These are phyloP conservation scores for Septoria petroselini DNA, from an alignment of 2,329 filamentous ascomycete genomes.

Conservation along the genomic window DNA sequence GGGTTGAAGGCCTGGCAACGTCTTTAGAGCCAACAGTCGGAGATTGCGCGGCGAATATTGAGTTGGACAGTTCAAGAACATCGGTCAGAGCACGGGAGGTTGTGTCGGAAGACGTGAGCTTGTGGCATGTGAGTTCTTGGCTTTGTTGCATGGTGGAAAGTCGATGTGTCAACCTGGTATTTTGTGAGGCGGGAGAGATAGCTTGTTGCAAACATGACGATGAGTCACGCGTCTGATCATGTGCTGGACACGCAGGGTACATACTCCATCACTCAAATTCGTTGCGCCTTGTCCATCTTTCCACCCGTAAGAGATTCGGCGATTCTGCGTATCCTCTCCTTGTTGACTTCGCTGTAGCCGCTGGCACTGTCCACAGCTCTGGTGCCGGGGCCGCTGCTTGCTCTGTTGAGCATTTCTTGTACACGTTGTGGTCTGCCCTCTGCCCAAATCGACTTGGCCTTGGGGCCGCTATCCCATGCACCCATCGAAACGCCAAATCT, in stretches of 20 bases:
- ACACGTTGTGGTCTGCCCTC: constrained; percentile 48
- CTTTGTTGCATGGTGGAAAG: too few species aligned
- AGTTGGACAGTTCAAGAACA: too few species aligned
- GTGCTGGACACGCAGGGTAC: too few species aligned
- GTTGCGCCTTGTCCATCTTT: constrained; percentile 47
- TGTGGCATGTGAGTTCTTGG: too few species aligned
- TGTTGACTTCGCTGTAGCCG: constrained; percentile 46
- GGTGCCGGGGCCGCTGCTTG: constrained; percentile 35
- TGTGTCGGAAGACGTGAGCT: too few species aligned
- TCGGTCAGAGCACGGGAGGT: too few species aligned
- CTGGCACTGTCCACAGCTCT: constrained; percentile 38
- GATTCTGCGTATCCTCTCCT: constrained; percentile 60
- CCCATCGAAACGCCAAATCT: constrained; percentile 39
- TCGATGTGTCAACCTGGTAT: too few species aligned
- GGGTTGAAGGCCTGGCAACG: too few species aligned
- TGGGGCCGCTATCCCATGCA: constrained; percentile 10
- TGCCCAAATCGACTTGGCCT: constrained; percentile 51
- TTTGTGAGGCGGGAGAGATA: too few species aligned
- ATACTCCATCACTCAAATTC: background rate
- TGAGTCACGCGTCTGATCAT: background rate
- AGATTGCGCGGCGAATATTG: too few species aligned
- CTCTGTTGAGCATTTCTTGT: constrained; percentile 46
- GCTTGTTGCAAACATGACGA: background rate
- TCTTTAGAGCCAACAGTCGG: background rate
- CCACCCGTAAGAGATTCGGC: constrained; percentile 67